Base-by-base conservation (phyloP, 2,329 filamentous ascomycete genomes). In the Penicillium sp. region DNA sequence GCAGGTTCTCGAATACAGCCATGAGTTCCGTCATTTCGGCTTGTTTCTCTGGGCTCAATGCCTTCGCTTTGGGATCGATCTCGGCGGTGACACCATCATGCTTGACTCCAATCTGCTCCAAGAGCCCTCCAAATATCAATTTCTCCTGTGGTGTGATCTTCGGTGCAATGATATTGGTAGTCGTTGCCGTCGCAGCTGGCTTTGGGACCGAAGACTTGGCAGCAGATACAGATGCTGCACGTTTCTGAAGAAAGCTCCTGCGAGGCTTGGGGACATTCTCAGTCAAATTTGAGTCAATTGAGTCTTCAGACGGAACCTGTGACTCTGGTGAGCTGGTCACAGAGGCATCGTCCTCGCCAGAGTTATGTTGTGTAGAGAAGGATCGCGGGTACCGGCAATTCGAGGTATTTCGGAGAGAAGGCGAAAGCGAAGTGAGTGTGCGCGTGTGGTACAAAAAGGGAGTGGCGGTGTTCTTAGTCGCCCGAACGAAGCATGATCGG, bases 391-490 rank as follows among this genome's bases (percentile, higher is more conserved):
- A 59, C 43, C 45, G 59, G 27, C 34, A 48, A 43, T 43, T 49
- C 43, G 55, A 32, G 39, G 52, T 45, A 38, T 47, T 51, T 10
- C 36, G 57, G 43, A 52, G 44, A 7, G 57, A 34, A 32, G 38
- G 24, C 11, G 47, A 56, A 43, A 52, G 43, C 27, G 64, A 51
- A 4, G 58, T 56, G 31, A 88, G 80, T 0, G 88, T 90, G 55
- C 81, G 77, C 5, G 89, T 91, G 60, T 89, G 86, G 67, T 91
- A 91, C 6, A 92, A 79, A 54, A 91, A 91, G 0, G 87, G 86
- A 4, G 86, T 73, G 13, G 85, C 71, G 6, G 83, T 65, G 34
- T 58, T 61, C 11, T 60, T 59, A 47, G 56, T 56, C 50, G 56
- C 51, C 52, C 68, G 57, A 55, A 62, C 54, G 38, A 69, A 60